These are phyloP conservation scores for Polyporus arcularius DNA, from an alignment of 768 basidiomycete genomes.

Conservation along the genomic window DNA sequence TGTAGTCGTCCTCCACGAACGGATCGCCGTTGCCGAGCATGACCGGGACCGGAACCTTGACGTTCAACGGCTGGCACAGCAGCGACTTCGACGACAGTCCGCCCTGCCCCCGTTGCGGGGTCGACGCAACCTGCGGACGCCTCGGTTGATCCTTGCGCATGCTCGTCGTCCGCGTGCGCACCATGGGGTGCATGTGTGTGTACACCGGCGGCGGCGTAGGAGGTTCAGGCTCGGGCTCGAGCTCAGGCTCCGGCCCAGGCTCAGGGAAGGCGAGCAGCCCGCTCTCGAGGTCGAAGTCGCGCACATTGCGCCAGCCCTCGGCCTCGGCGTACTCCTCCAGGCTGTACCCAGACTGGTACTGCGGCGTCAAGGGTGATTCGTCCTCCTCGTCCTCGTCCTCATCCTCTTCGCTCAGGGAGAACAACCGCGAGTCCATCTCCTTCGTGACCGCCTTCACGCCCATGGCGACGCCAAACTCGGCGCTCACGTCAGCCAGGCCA, in stretches of 20 bases:
- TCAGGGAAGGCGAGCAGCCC: conserved; percentile 15
- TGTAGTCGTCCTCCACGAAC: neutral
- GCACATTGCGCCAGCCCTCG: conserved; percentile 12
- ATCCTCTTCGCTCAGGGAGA: conserved; percentile 34
- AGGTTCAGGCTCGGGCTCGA: neutral
- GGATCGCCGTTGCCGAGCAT: conserved; percentile 14
- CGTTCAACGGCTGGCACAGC: conserved; percentile 14
- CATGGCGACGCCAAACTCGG: conserved; percentile 14
- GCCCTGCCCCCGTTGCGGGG: conserved; percentile 6
- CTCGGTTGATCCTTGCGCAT: conserved; percentile 20
- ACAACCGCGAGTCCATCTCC: conserved; percentile 29
- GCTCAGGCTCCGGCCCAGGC: neutral
- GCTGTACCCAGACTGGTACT: conserved; percentile 9
- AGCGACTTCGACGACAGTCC: conserved; percentile 14
- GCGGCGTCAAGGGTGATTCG: conserved; percentile 2
- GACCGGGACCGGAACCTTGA: conserved; percentile 16
- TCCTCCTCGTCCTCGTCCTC: conserved; percentile 36
- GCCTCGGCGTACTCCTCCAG: conserved; percentile 14
- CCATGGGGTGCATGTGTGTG: conserved; percentile 16
- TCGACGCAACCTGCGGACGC: neutral
- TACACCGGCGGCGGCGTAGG: neutral
- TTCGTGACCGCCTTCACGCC: conserved; percentile 25
- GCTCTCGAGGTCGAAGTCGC: conserved; percentile 11
- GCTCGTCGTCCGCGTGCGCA: conserved; percentile 29
- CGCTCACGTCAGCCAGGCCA: conserved; percentile 11